Conservation (phyloP, 495 filamentous ascomycete genomes). For the Penicillium roqueforti region DNA sequence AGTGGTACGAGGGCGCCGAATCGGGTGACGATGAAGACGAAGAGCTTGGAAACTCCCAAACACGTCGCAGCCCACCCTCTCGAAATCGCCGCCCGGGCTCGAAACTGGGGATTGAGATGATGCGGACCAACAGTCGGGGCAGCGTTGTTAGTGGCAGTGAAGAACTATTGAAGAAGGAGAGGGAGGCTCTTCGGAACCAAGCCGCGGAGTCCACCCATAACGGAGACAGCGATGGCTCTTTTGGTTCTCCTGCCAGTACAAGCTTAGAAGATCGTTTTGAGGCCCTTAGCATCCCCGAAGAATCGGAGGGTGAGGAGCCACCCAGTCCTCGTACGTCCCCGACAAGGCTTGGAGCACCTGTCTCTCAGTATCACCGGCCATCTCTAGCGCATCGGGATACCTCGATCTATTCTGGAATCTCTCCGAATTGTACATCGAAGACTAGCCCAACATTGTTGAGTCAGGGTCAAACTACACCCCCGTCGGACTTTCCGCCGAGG, state of each 20-base stretch:
- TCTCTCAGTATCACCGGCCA: constrained; percentile 17
- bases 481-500: constrained; percentile 16
- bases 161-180: constrained; percentile 39
- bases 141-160: constrained; percentile 62
- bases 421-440: constrained; percentile 4
- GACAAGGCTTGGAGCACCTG: constrained; percentile 5
- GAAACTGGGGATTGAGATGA: constrained; percentile 90
- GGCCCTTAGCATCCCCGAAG: constrained; percentile 40
- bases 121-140: constrained; percentile 88
- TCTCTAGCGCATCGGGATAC: constrained; percentile 24
- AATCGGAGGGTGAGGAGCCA: constrained; percentile 30
- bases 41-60: constrained; percentile 63
- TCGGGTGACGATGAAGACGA: constrained; percentile 93
- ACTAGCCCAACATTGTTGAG: constrained; percentile 1
- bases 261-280: constrained; percentile 35
- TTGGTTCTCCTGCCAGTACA: constrained; percentile 26
- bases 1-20: constrained; percentile 72
- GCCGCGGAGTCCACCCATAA: constrained; percentile 22
- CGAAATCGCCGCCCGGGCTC: constrained; percentile 57
- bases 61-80: constrained; percentile 54
- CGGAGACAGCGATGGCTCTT: constrained; percentile 23
- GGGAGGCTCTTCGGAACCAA: constrained; percentile 29
- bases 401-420: constrained; percentile 22
- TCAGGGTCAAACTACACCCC: constrained; percentile 37
- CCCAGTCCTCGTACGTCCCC: constrained; percentile 26